phyloP scores from a whole-genome alignment of 495 filamentous ascomycete genomes.

The Venustampulla echinocandica region DNA sequence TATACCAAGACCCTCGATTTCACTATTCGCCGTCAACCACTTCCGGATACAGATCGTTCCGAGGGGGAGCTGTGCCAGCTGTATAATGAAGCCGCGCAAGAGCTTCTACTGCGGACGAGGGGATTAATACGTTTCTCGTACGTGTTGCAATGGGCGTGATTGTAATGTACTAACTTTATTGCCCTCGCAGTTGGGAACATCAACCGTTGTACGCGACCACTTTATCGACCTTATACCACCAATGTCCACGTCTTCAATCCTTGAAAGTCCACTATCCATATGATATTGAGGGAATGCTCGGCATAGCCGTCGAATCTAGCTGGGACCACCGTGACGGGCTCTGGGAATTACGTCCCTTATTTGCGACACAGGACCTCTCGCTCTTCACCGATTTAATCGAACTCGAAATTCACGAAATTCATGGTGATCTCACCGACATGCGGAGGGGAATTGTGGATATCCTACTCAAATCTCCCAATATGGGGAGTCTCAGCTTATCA shows the following conservation, averaged over 20 bases:
- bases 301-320: too few relatives aligned
- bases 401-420: neutral
- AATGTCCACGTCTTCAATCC: neutral
- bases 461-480: neutral
- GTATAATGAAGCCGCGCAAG: neutral
- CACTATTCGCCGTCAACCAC: too few relatives aligned
- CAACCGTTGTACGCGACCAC: neutral
- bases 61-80: too few relatives aligned
- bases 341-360: neutral
- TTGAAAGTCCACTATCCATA: neutral
- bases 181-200: neutral
- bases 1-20: neutral
- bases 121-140: neutral
- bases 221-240: neutral
- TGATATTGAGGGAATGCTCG: neutral
- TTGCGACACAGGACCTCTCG: neutral
- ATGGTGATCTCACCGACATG: neutral
- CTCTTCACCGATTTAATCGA: neutral
- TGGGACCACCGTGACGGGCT: too few relatives aligned
- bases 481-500: neutral
- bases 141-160: neutral
- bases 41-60: too few relatives aligned
- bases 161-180: neutral
- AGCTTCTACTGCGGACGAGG: too few relatives aligned
- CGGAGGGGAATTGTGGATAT: neutral